A percentile compares a stretch with the other conserved stretches of the same genome.
These are phyloP conservation scores for Pontederia crassipes DNA, from an alignment of 176 grass and related monocot genomes.

Conservation along the genomic window DNA sequence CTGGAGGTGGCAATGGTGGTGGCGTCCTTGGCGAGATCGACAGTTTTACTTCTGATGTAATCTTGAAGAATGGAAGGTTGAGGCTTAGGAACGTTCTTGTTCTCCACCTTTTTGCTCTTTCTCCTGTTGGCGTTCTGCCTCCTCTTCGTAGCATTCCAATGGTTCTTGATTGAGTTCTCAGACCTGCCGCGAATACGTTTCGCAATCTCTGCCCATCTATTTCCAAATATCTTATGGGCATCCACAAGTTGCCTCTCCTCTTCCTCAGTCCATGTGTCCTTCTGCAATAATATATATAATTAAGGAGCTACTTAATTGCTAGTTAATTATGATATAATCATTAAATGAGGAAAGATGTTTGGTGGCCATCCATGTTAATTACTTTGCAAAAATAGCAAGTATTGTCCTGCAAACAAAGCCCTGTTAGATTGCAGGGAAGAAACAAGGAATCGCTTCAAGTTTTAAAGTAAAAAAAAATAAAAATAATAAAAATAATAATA, in stretches of 20 bases:
- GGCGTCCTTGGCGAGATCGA: not conserved
- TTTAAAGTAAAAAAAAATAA: no score
- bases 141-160: conserved; percentile 75
- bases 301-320: no score
- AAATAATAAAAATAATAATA: no score
- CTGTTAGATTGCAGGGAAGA: no score
- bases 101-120: conserved; percentile 31
- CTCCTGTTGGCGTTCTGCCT: conserved; percentile 36
- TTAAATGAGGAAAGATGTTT: not conserved
- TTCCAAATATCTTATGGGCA: conserved; percentile 43
- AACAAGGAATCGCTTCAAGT: no score
- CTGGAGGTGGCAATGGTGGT: not conserved
- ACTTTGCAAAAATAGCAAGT: no score
- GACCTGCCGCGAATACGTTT: conserved; percentile 40
- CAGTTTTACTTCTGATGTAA: conserved; percentile 43
- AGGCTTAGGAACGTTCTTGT: not conserved
- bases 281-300: conserved; percentile 17
- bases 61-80: conserved; percentile 37
- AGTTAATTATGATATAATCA: not conserved
- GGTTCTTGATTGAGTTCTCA: conserved; percentile 82
- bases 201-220: conserved; percentile 53
- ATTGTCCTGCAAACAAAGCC: no score
- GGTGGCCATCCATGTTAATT: no score
- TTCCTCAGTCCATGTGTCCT: conserved; percentile 48
- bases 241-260: conserved; percentile 44